Evolutionary conservation across 108 stramenopile genomes (phyloP).

Genomic region (Cyclotella sp.): DNA sequence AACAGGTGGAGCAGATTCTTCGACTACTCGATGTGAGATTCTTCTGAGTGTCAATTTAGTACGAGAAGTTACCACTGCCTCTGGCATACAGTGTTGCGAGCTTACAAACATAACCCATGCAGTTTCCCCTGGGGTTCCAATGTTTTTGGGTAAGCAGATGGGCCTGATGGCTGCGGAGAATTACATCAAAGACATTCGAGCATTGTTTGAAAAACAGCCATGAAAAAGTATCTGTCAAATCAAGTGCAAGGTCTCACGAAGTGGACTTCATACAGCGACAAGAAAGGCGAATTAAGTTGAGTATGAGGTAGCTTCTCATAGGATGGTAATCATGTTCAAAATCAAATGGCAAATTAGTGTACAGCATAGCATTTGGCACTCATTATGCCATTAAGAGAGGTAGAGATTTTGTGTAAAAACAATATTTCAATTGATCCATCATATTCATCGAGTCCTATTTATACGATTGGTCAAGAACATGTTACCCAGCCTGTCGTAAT

Average conservation of each 20-base stretch:
- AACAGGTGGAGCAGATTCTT: constrained; percentile 24
- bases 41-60: constrained; percentile 62
- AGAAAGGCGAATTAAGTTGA: no score
- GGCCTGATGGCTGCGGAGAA: constrained; percentile 59
- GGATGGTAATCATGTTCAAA: no score
- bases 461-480: no score
- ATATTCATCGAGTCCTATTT: no score
- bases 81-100: constrained; percentile 46
- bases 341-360: no score
- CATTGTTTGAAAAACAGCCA: constrained; percentile 38
- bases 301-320: no score
- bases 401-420: no score
- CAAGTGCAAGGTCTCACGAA: neutral
- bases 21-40: constrained; percentile 63
- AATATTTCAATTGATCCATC: no score
- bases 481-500: no score
- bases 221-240: neutral
- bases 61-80: constrained; percentile 40
- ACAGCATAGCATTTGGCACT: no score
- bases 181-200: constrained; percentile 67
- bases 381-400: no score
- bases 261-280: no score
- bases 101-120: constrained; percentile 68
- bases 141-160: constrained; percentile 57
- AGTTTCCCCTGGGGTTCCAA: constrained; percentile 61